Conservation (phyloP, 2,329 filamentous ascomycete species). For the Fusarium longipes region DNA sequence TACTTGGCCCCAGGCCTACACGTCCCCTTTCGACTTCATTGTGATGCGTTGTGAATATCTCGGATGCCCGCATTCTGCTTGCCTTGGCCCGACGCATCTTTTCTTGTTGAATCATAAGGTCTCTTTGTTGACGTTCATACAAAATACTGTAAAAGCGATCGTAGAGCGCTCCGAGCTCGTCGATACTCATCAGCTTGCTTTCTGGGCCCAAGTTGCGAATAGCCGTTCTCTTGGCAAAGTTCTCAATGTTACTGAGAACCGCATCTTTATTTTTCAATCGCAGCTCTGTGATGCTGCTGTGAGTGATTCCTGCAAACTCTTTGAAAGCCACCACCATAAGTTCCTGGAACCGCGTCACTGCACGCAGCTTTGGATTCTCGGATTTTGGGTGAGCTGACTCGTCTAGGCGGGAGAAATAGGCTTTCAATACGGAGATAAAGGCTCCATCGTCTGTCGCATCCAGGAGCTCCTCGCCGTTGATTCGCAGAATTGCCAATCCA, state of each 20-base stretch:
- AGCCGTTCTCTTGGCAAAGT: slow-evolving; percentile 94
- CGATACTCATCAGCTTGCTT: slow-evolving; percentile 87
- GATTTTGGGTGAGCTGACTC: slow-evolving; percentile 96
- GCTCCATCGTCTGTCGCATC: slow-evolving; percentile 95
- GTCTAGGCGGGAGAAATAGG: slow-evolving; percentile 91
- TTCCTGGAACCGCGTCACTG: slow-evolving; percentile 96
- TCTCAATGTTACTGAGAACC: slow-evolving; percentile 95
- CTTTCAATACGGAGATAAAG: slow-evolving; percentile 95
- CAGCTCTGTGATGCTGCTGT: slow-evolving; percentile 89
- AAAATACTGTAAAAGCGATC: slow-evolving; percentile 93
- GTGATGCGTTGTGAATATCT: slow-evolving; percentile 52
- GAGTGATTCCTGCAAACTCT: slow-evolving; percentile 95
- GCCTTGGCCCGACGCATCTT: slow-evolving; percentile 73
- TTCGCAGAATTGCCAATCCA: slow-evolving; percentile 92
- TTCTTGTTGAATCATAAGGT: slow-evolving; percentile 81
- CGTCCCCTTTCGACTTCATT: slow-evolving; percentile 81
- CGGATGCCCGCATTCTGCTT: slow-evolving; percentile 57
- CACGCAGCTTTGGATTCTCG: slow-evolving; percentile 92
- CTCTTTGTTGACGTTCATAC: slow-evolving; percentile 90
- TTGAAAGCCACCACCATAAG: slow-evolving; percentile 99
- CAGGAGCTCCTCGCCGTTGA: slow-evolving; percentile 95
- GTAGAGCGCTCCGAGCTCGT: slow-evolving; percentile 90
- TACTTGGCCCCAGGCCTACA: slow-evolving; percentile 88
- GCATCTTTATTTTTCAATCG: slow-evolving; percentile 93
- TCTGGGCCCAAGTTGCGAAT: slow-evolving; percentile 96